phyloP scores from a whole-genome alignment of 176 grass and related monocot genomes.

The Carex pumila region DNA sequence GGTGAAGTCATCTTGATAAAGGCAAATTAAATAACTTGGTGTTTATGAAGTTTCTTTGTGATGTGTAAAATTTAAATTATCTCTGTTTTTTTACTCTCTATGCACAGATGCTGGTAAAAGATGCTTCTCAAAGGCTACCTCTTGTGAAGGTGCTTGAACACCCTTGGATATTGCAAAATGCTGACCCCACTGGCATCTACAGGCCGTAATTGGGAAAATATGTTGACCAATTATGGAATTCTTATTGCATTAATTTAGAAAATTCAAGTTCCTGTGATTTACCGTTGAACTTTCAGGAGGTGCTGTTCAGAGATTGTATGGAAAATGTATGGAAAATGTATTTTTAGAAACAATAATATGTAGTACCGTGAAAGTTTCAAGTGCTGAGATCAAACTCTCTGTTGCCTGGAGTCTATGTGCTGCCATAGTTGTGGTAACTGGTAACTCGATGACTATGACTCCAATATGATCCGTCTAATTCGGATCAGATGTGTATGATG shows the following conservation, averaged over 20 bases:
- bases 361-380: not conserved
- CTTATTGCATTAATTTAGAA: not conserved
- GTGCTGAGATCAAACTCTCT: not conserved
- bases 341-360: not conserved
- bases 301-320: not conserved
- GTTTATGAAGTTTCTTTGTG: not conserved
- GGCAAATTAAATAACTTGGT: not conserved
- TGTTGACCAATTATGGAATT: not conserved
- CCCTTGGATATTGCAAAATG: constrained; percentile 91
- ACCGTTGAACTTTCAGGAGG: not conserved
- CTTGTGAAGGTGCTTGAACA: constrained; percentile 86
- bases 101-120: constrained; percentile 90
- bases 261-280: not conserved
- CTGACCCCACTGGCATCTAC: constrained; percentile 67
- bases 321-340: not conserved
- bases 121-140: constrained; percentile 34
- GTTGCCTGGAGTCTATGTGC: not conserved
- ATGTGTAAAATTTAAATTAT: not conserved
- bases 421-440: too few species aligned
- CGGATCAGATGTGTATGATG: too few species aligned
- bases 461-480: too few species aligned
- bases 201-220: constrained; percentile 8
- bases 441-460: too few species aligned
- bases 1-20: not conserved
- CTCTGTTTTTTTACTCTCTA: not conserved